Percentiles rank a stretch among this genome's conserved stretches.
These are phyloP conservation scores for Trichoderma pleuroti DNA, from an alignment of 2,329 filamentous ascomycete genomes.

Conservation along the genomic window DNA sequence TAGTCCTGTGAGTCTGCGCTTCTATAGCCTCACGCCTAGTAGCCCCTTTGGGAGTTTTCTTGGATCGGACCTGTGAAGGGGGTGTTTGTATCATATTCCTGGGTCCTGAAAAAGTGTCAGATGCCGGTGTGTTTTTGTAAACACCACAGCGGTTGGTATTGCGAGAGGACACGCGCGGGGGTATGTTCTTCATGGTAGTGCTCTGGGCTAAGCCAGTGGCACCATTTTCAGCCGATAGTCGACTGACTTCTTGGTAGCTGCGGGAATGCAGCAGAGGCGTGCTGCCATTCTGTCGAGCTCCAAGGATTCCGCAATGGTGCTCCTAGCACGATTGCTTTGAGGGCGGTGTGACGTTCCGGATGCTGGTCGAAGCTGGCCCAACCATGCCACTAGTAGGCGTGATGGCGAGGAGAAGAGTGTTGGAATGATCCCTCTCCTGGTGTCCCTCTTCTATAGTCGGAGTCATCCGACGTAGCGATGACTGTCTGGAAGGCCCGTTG, in stretches of 20 bases:
- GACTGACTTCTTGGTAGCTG: not conserved
- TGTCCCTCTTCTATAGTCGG: constrained; percentile 34
- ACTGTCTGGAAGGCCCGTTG: not conserved
- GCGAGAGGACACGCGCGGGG: constrained; percentile 24
- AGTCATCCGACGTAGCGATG: constrained; percentile 28
- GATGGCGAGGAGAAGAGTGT: not conserved
- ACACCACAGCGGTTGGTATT: not conserved
- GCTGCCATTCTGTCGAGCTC: not conserved
- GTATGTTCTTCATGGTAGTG: constrained; percentile 20
- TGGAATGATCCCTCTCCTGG: constrained; percentile 15
- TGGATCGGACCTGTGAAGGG: not conserved
- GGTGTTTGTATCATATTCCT: not conserved
- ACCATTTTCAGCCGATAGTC: not conserved
- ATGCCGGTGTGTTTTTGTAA: not conserved
- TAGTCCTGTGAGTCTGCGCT: not conserved
- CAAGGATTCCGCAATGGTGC: not conserved
- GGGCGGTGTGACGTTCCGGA: not conserved
- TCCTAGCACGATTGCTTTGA: not conserved
- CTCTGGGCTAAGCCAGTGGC: not conserved
- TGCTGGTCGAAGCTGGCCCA: not conserved
- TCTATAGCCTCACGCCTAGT: not conserved
- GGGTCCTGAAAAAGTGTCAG: not conserved
- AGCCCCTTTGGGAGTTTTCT: not conserved
- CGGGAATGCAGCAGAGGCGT: not conserved
- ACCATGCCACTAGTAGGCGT: not conserved